Evolutionary conservation across 2,329 filamentous ascomycete species (phyloP).

Genomic region (Nemania bipapillata): DNA sequence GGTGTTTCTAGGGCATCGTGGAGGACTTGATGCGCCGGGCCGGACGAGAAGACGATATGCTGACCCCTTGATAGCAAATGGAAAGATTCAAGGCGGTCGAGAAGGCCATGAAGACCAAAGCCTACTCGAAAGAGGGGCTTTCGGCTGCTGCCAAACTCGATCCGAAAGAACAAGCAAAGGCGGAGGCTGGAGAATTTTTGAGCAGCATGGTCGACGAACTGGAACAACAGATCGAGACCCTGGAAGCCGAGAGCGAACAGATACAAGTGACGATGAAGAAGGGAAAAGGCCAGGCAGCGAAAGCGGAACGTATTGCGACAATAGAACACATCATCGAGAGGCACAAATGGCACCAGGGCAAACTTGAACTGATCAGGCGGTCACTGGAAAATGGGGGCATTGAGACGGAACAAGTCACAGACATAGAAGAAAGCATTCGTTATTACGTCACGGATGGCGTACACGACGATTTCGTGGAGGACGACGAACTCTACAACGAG

Average conservation of each 20-base stretch:
- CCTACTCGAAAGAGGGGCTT: constrained; percentile 97
- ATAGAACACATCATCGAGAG: constrained; percentile 86
- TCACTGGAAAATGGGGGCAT: constrained; percentile 92
- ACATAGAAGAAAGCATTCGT: constrained; percentile 89
- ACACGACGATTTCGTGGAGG: constrained; percentile 89
- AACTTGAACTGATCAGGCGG: constrained; percentile 88
- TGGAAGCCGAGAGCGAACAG: constrained; percentile 88
- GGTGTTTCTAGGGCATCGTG: constrained; percentile 49
- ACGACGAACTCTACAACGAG: constrained; percentile 95
- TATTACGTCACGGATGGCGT: constrained; percentile 94
- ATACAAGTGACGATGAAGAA: constrained; percentile 93
- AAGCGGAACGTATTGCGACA: constrained; percentile 87
- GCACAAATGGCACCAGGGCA: constrained; percentile 96
- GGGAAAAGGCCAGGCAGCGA: constrained; percentile 85
- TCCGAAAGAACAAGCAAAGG: constrained; percentile 96
- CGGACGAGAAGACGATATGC: constrained; percentile 24
- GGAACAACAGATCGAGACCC: constrained; percentile 89
- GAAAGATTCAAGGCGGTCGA: constrained; percentile 99
- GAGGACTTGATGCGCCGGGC: constrained; percentile 23
- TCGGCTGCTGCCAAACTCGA: constrained; percentile 92
- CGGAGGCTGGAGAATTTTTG: constrained; percentile 87
- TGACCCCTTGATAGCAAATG: constrained; percentile 77
- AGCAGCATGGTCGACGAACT: constrained; percentile 89
- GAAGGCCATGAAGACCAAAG: constrained; percentile 99
- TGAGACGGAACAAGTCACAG: constrained; percentile 85